These are phyloP conservation scores for Grifola frondosa DNA, from an alignment of 1,284 basidiomycete species.

Conservation along the genomic window DNA sequence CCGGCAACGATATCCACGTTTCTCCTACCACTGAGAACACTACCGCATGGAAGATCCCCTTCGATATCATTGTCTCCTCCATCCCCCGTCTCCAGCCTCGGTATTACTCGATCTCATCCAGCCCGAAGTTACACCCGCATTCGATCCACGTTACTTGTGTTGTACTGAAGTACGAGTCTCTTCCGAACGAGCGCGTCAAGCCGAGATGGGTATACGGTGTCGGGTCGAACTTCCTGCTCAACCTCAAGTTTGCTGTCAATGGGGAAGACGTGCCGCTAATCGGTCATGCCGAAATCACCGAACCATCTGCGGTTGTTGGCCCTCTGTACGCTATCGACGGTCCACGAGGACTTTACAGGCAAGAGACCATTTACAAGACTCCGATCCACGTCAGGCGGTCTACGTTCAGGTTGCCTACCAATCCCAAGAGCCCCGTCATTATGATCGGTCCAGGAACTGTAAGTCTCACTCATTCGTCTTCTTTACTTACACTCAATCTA, in stretches of 20 bases:
- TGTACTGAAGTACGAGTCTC: constrained; percentile 86
- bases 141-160: constrained; percentile 95
- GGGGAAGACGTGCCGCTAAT: constrained; percentile 51
- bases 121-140: constrained; percentile 87
- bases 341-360: constrained; percentile 82
- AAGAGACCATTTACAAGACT: constrained; percentile 72
- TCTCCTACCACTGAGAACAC: constrained; percentile 67
- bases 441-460: constrained; percentile 99
- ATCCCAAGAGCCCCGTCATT: constrained; percentile 96
- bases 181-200: constrained; percentile 48
- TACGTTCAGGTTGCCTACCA: constrained; percentile 95
- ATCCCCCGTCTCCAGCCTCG: constrained; percentile 93
- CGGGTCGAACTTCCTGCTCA: constrained; percentile 90
- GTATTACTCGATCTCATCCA: constrained; percentile 98
- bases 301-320: constrained; percentile 40
- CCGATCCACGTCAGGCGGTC: constrained; percentile 95
- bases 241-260: constrained; percentile 80
- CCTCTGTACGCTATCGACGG: constrained; percentile 88
- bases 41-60: constrained; percentile 90
- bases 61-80: constrained; percentile 93
- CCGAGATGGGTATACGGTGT: constrained; percentile 80
- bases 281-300: constrained; percentile 32
- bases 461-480: constrained; percentile 36
- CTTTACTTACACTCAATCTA: constrained; percentile 5
- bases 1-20: constrained; percentile 70